Evolutionary conservation across 441 rosid genomes (phyloP).

Genomic region (Sinapis alba): DNA sequence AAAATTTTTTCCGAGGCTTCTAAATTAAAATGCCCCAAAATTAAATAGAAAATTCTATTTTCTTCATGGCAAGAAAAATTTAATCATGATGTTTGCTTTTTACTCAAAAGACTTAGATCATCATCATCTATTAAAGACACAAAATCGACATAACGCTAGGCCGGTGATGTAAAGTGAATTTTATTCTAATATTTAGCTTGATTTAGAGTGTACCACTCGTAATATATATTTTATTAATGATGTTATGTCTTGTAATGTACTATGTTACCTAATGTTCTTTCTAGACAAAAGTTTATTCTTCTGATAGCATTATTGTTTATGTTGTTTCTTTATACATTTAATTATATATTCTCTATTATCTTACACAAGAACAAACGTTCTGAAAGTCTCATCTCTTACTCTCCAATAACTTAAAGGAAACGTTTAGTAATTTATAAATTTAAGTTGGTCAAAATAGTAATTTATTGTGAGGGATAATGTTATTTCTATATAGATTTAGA

Average conservation of each 20-base stretch:
- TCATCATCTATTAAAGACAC: conserved; percentile 7
- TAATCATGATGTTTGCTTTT: conserved; percentile 15
- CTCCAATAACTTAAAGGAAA: not conserved
- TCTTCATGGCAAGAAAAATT: not conserved
- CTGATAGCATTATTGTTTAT: conserved; percentile 25
- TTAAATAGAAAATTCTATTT: conserved; percentile 17
- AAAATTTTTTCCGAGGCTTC: not conserved
- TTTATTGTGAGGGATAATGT: conserved; percentile 10
- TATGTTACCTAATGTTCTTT: conserved; percentile 33
- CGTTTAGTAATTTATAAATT: too few relatives aligned
- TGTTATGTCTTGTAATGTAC: not conserved
- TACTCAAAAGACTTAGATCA: conserved; percentile 20
- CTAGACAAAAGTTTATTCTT: conserved; percentile 1
- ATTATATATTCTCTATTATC: conserved; percentile 13
- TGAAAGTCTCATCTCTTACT: conserved; percentile 3
- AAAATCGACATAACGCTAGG: conserved; percentile 31
- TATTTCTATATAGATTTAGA: too few relatives aligned
- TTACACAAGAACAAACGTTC: conserved; percentile 14
- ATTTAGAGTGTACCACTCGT: conserved; percentile 3
- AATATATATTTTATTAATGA: not conserved
- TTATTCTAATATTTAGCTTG: conserved; percentile 24
- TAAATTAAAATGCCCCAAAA: not conserved
- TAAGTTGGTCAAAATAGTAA: not conserved
- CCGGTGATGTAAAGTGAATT: conserved; percentile 31
- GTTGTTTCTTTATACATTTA: conserved; percentile 11